Evolutionary conservation across 352 stramenopile genomes (phyloP).

Genomic region (Phytophthora constricta): DNA sequence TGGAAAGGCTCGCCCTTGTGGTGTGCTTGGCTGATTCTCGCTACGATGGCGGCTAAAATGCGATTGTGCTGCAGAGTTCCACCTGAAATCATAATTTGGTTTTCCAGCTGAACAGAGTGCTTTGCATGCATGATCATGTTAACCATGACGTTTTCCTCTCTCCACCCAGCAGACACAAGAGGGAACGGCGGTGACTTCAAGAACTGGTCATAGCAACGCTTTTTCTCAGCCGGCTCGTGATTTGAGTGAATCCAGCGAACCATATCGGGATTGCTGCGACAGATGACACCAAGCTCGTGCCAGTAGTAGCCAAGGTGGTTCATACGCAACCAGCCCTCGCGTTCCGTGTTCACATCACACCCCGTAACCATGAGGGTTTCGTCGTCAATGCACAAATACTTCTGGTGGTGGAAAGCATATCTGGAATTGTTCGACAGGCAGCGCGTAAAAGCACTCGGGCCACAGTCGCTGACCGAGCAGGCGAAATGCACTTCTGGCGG

Average conservation of each 20-base stretch:
- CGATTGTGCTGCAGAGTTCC: slow-evolving; percentile 77
- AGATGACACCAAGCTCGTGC: slow-evolving; percentile 77
- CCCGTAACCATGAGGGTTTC: slow-evolving; percentile 74
- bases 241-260: slow-evolving; percentile 67
- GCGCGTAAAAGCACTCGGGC: slow-evolving; percentile 48
- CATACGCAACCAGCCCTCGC: slow-evolving; percentile 63
- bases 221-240: slow-evolving; percentile 47
- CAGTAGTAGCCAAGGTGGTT: slow-evolving; percentile 80
- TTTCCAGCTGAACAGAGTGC: slow-evolving; percentile 74
- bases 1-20: slow-evolving; percentile 49
- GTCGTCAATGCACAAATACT: slow-evolving; percentile 79
- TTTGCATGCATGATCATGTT: slow-evolving; percentile 80
- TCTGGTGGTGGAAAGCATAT: slow-evolving; percentile 86
- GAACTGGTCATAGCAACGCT: slow-evolving; percentile 64
- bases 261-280: slow-evolving; percentile 56
- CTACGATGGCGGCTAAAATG: slow-evolving; percentile 67
- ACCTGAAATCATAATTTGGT: slow-evolving; percentile 84
- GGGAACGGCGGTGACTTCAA: slow-evolving; percentile 68
- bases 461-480: slow-evolving; percentile 73
- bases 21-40: slow-evolving; percentile 53
- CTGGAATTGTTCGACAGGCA: slow-evolving; percentile 81
- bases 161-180: slow-evolving; percentile 73
- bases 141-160: slow-evolving; percentile 83
- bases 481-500: slow-evolving; percentile 56
- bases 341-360: slow-evolving; percentile 78